Conservation (phyloP, 129 eudicot species). For the Deinandra increscens region DNA sequence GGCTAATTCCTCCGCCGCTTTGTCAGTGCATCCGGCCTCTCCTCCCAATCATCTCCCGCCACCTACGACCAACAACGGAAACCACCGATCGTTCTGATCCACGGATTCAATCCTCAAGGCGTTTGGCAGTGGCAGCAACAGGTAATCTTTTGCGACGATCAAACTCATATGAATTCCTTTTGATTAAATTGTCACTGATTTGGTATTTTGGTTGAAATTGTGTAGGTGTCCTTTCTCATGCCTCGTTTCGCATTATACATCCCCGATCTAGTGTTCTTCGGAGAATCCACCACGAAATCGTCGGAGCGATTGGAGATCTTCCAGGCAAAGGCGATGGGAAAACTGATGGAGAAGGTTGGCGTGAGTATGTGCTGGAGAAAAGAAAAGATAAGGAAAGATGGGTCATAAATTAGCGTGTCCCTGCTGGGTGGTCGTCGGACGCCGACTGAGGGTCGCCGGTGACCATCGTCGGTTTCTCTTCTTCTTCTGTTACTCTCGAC, state of each 20-base stretch:
- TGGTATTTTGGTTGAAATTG: background rate
- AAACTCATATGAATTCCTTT: no score
- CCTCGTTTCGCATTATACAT: constrained; percentile 44
- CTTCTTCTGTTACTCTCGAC: no score
- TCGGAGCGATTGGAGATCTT: constrained; percentile 61
- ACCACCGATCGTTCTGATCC: constrained; percentile 47
- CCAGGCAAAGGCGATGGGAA: constrained; percentile 47
- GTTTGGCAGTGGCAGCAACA: constrained; percentile 82
- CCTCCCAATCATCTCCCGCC: no score
- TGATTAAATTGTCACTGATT: no score
- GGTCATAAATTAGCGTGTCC: no score
- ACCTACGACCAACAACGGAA: background rate
- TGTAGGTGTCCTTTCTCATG: constrained; percentile 36
- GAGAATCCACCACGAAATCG: constrained; percentile 53
- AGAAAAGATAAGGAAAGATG: no score
- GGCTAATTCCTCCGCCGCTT: no score
- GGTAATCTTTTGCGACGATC: constrained; percentile 8
- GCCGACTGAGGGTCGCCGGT: no score
- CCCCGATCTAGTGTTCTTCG: constrained; percentile 75
- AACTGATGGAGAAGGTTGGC: constrained; percentile 59
- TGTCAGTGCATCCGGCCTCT: no score
- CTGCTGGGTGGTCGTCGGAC: no score
- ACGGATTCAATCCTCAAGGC: constrained; percentile 73
- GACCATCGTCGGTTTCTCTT: no score
- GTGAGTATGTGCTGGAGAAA: no score